phyloP scores from a whole-genome alignment of 2,329 filamentous ascomycete species.

The Xylariales sp. region DNA sequence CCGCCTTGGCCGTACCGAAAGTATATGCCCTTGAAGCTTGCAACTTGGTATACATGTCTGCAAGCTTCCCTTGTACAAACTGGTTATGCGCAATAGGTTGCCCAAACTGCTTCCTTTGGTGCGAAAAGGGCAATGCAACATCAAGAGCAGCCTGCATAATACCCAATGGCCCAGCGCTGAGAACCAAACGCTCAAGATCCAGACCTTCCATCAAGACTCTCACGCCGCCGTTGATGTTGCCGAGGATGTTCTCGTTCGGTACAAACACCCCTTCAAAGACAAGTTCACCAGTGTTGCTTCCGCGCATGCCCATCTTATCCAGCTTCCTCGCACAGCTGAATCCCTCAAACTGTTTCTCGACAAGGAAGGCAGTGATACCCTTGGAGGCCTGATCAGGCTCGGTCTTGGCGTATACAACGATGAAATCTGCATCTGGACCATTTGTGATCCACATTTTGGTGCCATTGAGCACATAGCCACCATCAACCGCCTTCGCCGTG shows the following conservation, averaged over 20 bases:
- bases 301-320: constrained; percentile 97
- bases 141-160: constrained; percentile 93
- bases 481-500: constrained; percentile 72
- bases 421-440: constrained; percentile 84
- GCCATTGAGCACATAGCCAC: constrained; percentile 80
- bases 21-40: constrained; percentile 83
- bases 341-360: constrained; percentile 66
- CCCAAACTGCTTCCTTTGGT: constrained; percentile 85
- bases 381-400: constrained; percentile 73
- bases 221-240: constrained; percentile 75
- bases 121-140: constrained; percentile 78
- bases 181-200: constrained; percentile 86
- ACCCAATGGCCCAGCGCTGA: constrained; percentile 84
- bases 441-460: constrained; percentile 99
- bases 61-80: constrained; percentile 84
- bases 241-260: constrained; percentile 75
- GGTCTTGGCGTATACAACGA: constrained; percentile 97
- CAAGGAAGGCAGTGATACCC: constrained; percentile 92
- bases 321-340: constrained; percentile 88
- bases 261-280: constrained; percentile 90
- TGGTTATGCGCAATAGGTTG: constrained; percentile 86
- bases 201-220: constrained; percentile 93
- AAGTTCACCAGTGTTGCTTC: constrained; percentile 92
- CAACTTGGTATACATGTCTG: constrained; percentile 96
- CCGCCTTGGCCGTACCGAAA: constrained; percentile 70